Conservation (phyloP, 2,329 filamentous ascomycete genomes). For the Penicillium corylophilum region DNA sequence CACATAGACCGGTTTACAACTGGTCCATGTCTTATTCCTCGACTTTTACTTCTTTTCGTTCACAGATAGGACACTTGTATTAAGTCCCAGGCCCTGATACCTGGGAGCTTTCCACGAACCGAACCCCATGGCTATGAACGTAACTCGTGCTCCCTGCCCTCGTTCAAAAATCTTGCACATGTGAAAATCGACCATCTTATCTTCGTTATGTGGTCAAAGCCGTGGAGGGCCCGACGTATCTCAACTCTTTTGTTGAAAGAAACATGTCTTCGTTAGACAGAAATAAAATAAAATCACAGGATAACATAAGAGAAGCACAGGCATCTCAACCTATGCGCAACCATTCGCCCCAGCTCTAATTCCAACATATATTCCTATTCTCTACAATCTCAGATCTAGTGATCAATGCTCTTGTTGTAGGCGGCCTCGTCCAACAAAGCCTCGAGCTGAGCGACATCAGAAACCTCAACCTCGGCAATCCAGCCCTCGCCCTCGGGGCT, state of each 20-base stretch:
- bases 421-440: slow-evolving; percentile 71
- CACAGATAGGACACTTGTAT: too few species aligned
- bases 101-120: too few species aligned
- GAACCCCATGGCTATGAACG: too few species aligned
- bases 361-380: slow-evolving; percentile 18
- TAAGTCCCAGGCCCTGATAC: too few species aligned
- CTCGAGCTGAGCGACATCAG: slow-evolving; percentile 69
- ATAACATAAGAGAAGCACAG: slow-evolving; percentile 1
- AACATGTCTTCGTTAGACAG: slow-evolving; percentile 15
- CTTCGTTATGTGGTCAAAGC: slow-evolving; percentile 8
- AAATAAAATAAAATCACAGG: slow-evolving; percentile 16
- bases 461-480: slow-evolving; percentile 84
- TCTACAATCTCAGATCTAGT: slow-evolving; percentile 39
- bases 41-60: too few species aligned
- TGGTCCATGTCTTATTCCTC: background rate
- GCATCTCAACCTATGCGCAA: background rate
- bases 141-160: background rate
- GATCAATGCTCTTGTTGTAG: slow-evolving; percentile 71
- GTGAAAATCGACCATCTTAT: background rate
- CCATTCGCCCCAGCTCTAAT: slow-evolving; percentile 10
- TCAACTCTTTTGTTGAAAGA: slow-evolving; percentile 24
- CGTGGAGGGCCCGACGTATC: slow-evolving; percentile 18
- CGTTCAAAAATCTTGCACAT: background rate
- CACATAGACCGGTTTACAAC: background rate
- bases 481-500: slow-evolving; percentile 88